Conservation (phyloP, 2,329 filamentous ascomycete genomes). For the Chrysosphaeria jannelii region DNA sequence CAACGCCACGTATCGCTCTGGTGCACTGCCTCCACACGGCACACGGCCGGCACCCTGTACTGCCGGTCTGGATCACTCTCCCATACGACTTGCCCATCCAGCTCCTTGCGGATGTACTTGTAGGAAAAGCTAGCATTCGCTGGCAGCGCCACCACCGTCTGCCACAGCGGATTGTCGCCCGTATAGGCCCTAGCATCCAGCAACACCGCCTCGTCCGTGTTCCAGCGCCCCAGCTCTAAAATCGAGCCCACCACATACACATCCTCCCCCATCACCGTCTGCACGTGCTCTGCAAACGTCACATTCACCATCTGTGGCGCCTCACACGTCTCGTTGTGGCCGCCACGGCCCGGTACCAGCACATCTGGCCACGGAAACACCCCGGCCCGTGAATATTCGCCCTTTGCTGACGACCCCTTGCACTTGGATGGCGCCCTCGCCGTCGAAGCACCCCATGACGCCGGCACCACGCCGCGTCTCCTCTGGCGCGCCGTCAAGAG, state of each 20-base stretch:
- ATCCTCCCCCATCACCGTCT: slow-evolving; percentile 28
- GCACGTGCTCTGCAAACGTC: slow-evolving; percentile 27
- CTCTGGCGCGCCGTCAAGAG: slow-evolving; percentile 32
- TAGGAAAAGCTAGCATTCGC: slow-evolving; percentile 28
- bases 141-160: slow-evolving; percentile 19
- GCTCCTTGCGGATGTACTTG: slow-evolving; percentile 33
- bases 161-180: slow-evolving; percentile 28
- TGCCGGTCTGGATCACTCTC: slow-evolving; percentile 26
- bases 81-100: slow-evolving; percentile 26
- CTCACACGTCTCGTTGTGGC: slow-evolving; percentile 1
- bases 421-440: slow-evolving; percentile 16
- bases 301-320: slow-evolving; percentile 21
- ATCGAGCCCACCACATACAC: slow-evolving; percentile 33
- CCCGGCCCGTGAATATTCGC: slow-evolving; percentile 17
- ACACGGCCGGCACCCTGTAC: slow-evolving; percentile 7
- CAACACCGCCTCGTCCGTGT: slow-evolving; percentile 18
- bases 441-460: slow-evolving; percentile 13
- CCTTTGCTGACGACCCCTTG: slow-evolving; percentile 13
- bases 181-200: slow-evolving; percentile 30
- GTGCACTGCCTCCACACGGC: slow-evolving; percentile 1
- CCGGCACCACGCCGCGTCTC: slow-evolving; percentile 21
- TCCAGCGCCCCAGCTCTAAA: slow-evolving; percentile 30
- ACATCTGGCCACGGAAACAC: slow-evolving; percentile 1
- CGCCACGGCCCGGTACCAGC: slow-evolving; percentile 4
- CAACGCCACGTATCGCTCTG: slow-evolving; percentile 2